Percentiles rank a stretch among this genome's conserved stretches.
Conservation (phyloP, 352 stramenopile species). For the Globisporangium ultimum region DNA sequence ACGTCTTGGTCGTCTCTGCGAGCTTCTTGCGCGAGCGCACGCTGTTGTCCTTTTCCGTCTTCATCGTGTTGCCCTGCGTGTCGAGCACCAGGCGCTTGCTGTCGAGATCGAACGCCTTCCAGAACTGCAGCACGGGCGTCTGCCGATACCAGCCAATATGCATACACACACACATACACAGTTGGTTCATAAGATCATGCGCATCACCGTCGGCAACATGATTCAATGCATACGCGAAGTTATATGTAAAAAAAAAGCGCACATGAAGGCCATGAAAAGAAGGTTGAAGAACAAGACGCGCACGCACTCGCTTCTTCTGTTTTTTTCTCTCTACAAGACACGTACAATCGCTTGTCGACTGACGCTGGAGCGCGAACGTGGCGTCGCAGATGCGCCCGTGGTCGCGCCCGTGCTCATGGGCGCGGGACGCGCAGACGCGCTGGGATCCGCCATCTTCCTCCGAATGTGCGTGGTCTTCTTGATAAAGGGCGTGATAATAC, state of each 20-base stretch:
- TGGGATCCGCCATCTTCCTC: neutral
- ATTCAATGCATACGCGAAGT: too few relatives aligned
- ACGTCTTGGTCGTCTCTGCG: slow-evolving; percentile 82
- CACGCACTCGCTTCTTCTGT: too few relatives aligned
- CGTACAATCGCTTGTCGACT: slow-evolving; percentile 34
- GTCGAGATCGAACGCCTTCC: slow-evolving; percentile 85
- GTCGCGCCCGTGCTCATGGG: neutral
- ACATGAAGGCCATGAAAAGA: too few relatives aligned
- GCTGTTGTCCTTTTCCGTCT: slow-evolving; percentile 80
- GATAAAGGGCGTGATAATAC: neutral
- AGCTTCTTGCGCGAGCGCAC: slow-evolving; percentile 81
- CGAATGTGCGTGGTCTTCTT: neutral
- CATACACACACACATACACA: slow-evolving; percentile 2
- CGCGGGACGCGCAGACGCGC: neutral
- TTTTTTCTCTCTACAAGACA: too few relatives aligned
- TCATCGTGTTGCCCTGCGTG: slow-evolving; percentile 75
- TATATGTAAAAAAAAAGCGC: too few relatives aligned
- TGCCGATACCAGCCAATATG: slow-evolving; percentile 2
- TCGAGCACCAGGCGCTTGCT: slow-evolving; percentile 81
- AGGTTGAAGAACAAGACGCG: too few relatives aligned
- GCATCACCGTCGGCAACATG: too few relatives aligned
- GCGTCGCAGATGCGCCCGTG: neutral
- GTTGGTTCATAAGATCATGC: too few relatives aligned
- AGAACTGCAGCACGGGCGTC: slow-evolving; percentile 75
- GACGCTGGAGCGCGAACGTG: slow-evolving; percentile 12